These are phyloP conservation scores for Goffeauzyma gilvescens DNA, from an alignment of 768 basidiomycete species.

Conservation along the genomic window DNA sequence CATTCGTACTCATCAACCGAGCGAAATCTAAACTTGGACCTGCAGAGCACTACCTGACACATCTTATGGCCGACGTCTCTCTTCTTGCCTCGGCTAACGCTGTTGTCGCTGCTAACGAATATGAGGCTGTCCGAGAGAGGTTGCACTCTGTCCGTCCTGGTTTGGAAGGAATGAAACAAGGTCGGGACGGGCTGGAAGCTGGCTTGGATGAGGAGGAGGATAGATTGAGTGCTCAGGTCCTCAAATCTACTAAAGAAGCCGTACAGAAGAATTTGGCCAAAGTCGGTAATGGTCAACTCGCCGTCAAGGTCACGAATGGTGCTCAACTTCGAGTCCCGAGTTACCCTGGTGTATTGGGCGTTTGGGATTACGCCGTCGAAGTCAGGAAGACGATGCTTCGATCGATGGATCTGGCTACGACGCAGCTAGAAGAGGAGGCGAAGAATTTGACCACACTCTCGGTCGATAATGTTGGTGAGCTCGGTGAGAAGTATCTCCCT, in stretches of 20 bases:
- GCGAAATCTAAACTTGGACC: slow-evolving; percentile 91
- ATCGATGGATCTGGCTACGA: slow-evolving; percentile 62
- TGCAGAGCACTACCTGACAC: slow-evolving; percentile 70
- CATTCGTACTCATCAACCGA: slow-evolving; percentile 88
- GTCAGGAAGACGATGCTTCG: slow-evolving; percentile 58
- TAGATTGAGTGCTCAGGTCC: slow-evolving; percentile 41
- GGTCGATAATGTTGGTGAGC: slow-evolving; percentile 45
- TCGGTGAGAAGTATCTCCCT: slow-evolving; percentile 56
- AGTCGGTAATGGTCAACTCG: slow-evolving; percentile 57
- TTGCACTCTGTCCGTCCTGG: slow-evolving; percentile 54
- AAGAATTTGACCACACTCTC: slow-evolving; percentile 46
- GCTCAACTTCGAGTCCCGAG: slow-evolving; percentile 38
- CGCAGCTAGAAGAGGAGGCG: slow-evolving; percentile 64
- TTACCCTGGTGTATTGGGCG: slow-evolving; percentile 62
- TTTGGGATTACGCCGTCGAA: slow-evolving; percentile 71
- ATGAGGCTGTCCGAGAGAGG: slow-evolving; percentile 50
- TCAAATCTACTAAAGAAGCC: slow-evolving; percentile 40
- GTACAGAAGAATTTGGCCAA: slow-evolving; percentile 54
- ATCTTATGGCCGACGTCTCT: slow-evolving; percentile 77
- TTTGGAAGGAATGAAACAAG: slow-evolving; percentile 66
- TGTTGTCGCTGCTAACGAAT: slow-evolving; percentile 63
- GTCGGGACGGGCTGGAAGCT: slow-evolving; percentile 57
- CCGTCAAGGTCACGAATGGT: slow-evolving; percentile 9
- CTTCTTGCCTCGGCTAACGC: slow-evolving; percentile 69
- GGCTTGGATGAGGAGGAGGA: slow-evolving; percentile 66